Evolutionary conservation across 176 grass and related monocot genomes (phyloP), one percentile per base, ranked within the genome.

Genomic region (Avena sativa): DNA sequence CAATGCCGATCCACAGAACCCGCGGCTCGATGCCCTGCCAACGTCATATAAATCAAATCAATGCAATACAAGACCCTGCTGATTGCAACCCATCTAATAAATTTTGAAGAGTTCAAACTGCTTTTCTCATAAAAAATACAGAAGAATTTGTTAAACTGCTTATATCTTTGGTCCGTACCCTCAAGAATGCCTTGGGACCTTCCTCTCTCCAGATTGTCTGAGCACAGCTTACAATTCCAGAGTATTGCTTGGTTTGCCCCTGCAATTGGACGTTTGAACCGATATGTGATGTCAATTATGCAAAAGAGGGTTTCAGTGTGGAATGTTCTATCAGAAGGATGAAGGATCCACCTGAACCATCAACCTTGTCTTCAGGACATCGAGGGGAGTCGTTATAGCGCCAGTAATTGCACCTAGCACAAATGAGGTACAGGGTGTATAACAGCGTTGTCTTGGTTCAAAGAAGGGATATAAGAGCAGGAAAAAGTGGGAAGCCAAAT

Each of bases 351-450:
- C 97, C 97, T 98, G 92, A 94, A 98, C 57, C 97, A 98, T 98
- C 83, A 96, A 79, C 87, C 97, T 91, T 57, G 97, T 99, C 78
- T 99, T 99, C 90, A 99, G 73, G 5, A 99, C 97, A 86, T 96
- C 97, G 28, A 99, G 92, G 5, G 97, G 94, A 19, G 94, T 99
- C 52, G 94, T 98, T 83, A 98, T 89, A 81, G 97, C 94, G 76
- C 94, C 97, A 69, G 97, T 98, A 84, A 98, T 86, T 58, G 97
- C 93, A 58, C 97, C 97, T 98, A 81, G 60, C 8, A 36, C 26
- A 65, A 60, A 82, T 12, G 36, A 8, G 56, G 19, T 16, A 61
- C 44, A 50, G 0, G 26, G 16, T 20, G 16, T 77, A 76, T 19
- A 3, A 19, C 32, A 55, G 8, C 28, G 3, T 50, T 28, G 1